These are phyloP conservation scores for Moringa oleifera DNA, from an alignment of 345 rosid species.

Conservation along the genomic window DNA sequence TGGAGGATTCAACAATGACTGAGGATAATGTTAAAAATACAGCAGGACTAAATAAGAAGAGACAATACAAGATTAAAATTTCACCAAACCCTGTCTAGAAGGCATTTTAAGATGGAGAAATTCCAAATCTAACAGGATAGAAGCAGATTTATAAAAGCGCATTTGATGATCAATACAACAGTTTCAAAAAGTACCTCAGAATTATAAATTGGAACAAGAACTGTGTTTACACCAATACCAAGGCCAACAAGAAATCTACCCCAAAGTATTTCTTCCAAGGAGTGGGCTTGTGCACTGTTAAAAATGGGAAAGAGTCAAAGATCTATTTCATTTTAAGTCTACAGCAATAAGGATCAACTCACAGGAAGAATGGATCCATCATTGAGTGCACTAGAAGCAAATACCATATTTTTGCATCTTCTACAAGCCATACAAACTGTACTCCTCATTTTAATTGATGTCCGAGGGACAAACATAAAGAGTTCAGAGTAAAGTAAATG, in stretches of 20 bases:
- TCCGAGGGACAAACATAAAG: too few relatives aligned
- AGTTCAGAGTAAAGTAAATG: too few relatives aligned
- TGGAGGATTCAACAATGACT: too few relatives aligned
- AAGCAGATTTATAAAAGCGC: conserved; percentile 4
- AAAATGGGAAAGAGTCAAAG: conserved; percentile 12
- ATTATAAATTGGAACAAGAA: conserved; percentile 71
- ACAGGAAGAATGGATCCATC: too few relatives aligned
- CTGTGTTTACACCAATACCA: conserved; percentile 75
- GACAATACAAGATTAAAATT: background rate
- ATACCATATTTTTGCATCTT: too few relatives aligned
- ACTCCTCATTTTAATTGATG: too few relatives aligned
- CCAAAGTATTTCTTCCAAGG: conserved; percentile 60
- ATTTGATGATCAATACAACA: background rate
- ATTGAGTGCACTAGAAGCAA: too few relatives aligned
- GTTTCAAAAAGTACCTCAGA: conserved; percentile 45
- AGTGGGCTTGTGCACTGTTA: conserved; percentile 74
- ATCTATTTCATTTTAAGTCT: background rate
- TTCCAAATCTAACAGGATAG: background rate
- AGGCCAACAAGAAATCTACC: conserved; percentile 87
- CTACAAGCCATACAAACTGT: too few relatives aligned
- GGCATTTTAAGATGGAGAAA: background rate
- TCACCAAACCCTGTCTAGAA: background rate
- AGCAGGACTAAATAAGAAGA: too few relatives aligned
- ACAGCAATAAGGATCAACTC: background rate
- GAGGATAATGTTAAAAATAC: too few relatives aligned